Conservation (phyloP, 768 basidiomycete genomes). For the Tricholoma terreum region DNA sequence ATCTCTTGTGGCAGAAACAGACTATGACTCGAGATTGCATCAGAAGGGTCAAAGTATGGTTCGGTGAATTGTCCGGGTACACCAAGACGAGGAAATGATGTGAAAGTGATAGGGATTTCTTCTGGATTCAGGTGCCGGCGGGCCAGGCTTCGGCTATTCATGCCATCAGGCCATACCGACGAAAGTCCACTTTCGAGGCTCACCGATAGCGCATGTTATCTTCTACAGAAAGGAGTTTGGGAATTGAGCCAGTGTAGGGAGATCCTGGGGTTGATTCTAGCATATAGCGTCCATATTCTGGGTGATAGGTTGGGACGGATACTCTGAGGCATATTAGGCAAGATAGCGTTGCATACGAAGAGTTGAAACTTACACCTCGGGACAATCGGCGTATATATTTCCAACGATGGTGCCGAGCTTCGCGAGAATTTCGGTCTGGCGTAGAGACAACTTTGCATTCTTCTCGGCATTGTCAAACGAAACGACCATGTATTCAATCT, state of each 20-base stretch:
- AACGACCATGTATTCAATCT: slow-evolving; percentile 98
- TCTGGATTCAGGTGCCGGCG: slow-evolving; percentile 78
- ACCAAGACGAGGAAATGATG: slow-evolving; percentile 93
- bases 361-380: slow-evolving; percentile 49
- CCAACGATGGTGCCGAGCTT: slow-evolving; percentile 69
- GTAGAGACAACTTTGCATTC: slow-evolving; percentile 86
- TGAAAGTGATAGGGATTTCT: slow-evolving; percentile 90
- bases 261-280: slow-evolving; percentile 95
- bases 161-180: slow-evolving; percentile 1
- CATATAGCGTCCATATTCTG: slow-evolving; percentile 99
- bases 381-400: slow-evolving; percentile 59
- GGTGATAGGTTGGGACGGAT: slow-evolving; percentile 88
- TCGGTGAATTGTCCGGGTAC: slow-evolving; percentile 90
- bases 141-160: slow-evolving; percentile 72
- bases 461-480: slow-evolving; percentile 74
- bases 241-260: slow-evolving; percentile 87
- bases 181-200: slow-evolving; percentile 15
- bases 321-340: slow-evolving; percentile 39
- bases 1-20: slow-evolving; percentile 94
- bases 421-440: slow-evolving; percentile 90
- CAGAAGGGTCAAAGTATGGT: slow-evolving; percentile 72
- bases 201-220: slow-evolving; percentile 92
- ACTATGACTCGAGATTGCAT: slow-evolving; percentile 86
- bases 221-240: slow-evolving; percentile 87
- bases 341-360: neutral